These are phyloP conservation scores for Globisporangium paroecandrum DNA, from an alignment of 352 stramenopile genomes.

Conservation along the genomic window DNA sequence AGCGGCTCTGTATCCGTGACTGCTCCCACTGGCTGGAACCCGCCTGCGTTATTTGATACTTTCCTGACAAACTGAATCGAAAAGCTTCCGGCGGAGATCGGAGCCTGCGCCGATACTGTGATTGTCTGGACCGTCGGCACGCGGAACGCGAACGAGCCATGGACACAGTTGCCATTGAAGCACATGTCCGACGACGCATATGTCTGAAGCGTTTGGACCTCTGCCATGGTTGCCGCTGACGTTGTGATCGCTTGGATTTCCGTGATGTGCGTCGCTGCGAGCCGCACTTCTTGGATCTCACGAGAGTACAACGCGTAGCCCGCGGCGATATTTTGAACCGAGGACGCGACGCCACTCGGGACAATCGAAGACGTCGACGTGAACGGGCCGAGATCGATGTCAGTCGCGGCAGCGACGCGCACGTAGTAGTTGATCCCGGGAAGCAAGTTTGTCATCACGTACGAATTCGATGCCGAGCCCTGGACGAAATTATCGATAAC, in stretches of 20 bases:
- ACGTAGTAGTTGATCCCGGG: slow-evolving; percentile 69
- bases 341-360: slow-evolving; percentile 41
- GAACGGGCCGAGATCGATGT: slow-evolving; percentile 51
- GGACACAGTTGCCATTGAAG: slow-evolving; percentile 43
- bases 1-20: slow-evolving; percentile 15
- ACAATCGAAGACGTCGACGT: slow-evolving; percentile 33
- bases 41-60: slow-evolving; percentile 22
- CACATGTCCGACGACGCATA: slow-evolving; percentile 43
- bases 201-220: slow-evolving; percentile 72
- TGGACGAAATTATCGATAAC: slow-evolving; percentile 41
- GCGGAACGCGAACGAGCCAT: slow-evolving; percentile 57
- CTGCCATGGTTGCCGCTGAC: slow-evolving; percentile 51
- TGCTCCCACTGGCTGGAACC: slow-evolving; percentile 27
- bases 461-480: slow-evolving; percentile 35
- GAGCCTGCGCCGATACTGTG: slow-evolving; percentile 43
- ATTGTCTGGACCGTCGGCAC: slow-evolving; percentile 75
- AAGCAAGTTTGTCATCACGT: slow-evolving; percentile 46
- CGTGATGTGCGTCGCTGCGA: slow-evolving; percentile 59
- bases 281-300: slow-evolving; percentile 68
- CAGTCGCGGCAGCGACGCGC: slow-evolving; percentile 52
- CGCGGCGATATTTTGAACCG: slow-evolving; percentile 47
- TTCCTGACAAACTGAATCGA: slow-evolving; percentile 43
- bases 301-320: slow-evolving; percentile 54
- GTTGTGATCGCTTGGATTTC: slow-evolving; percentile 73
- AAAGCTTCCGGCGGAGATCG: slow-evolving; percentile 49